Conservation (phyloP, 768 basidiomycete species). For the Amanita exitialis region DNA sequence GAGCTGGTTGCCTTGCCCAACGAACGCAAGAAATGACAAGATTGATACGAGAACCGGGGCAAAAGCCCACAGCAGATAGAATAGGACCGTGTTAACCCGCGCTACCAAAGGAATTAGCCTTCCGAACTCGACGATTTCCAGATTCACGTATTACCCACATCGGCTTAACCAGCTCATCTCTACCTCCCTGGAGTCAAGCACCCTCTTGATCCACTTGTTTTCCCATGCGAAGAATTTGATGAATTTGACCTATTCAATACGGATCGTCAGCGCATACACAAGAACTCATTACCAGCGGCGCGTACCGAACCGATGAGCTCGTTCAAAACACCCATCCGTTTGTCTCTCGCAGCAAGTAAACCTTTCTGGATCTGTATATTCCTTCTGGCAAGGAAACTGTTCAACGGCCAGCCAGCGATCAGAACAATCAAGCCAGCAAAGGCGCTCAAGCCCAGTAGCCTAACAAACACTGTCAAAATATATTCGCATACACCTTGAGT, state of each 20-base stretch:
- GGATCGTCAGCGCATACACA: too few species aligned
- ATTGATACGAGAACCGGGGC: too few species aligned
- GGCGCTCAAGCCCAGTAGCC: conserved; percentile 57
- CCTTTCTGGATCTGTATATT: conserved; percentile 53
- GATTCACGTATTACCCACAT: conserved; percentile 24
- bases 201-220: conserved; percentile 61
- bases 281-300: conserved; percentile 12
- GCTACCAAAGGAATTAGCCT: too few species aligned
- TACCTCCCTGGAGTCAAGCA: conserved; percentile 47
- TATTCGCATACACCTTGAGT: background rate
- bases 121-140: background rate
- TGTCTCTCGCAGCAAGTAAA: too few species aligned
- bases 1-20: background rate
- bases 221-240: conserved; percentile 85
- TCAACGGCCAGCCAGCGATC: conserved; percentile 59
- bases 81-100: too few species aligned
- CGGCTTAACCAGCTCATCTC: conserved; percentile 78
- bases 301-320: too few species aligned
- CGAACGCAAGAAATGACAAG: too few species aligned
- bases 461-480: conserved; percentile 13
- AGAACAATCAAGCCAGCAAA: conserved; percentile 71
- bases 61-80: too few species aligned
- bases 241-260: conserved; percentile 31
- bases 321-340: too few species aligned
- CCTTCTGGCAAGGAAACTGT: conserved; percentile 52